A percentile compares a stretch with the other conserved stretches of the same genome.
These are phyloP conservation scores for Solioccasus polychromus DNA, from an alignment of 768 basidiomycete species.

Conservation along the genomic window DNA sequence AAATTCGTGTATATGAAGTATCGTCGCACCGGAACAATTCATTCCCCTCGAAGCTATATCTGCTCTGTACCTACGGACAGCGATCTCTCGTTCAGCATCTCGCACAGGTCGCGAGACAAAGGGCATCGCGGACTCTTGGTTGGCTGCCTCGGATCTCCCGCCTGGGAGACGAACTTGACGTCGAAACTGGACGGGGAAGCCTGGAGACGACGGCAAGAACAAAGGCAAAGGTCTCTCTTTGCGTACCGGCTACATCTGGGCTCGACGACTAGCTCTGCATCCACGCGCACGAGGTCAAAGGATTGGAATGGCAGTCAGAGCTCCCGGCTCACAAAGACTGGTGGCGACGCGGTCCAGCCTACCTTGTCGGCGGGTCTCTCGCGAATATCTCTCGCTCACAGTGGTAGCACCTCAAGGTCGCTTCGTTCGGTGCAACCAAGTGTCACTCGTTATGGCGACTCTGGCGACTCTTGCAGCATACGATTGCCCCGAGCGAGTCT, in stretches of 20 bases:
- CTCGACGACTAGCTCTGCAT: slow-evolving; percentile 8
- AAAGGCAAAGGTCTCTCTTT: slow-evolving; percentile 2
- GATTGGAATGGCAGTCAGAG: background rate
- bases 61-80: background rate
- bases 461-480: slow-evolving; percentile 2
- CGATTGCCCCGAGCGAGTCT: background rate
- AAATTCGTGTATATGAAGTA: slow-evolving; percentile 29
- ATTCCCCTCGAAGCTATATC: slow-evolving; percentile 4
- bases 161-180: slow-evolving; percentile 27
- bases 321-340: slow-evolving; percentile 7
- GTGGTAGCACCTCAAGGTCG: background rate
- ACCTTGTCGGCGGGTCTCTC: background rate
- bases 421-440: background rate
- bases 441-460: slow-evolving; percentile 1
- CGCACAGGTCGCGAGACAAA: slow-evolving; percentile 6
- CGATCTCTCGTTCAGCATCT: slow-evolving; percentile 1
- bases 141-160: slow-evolving; percentile 31
- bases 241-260: slow-evolving; percentile 5
- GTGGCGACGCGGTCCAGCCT: slow-evolving; percentile 2
- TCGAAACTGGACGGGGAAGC: slow-evolving; percentile 10
- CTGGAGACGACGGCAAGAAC: slow-evolving; percentile 12
- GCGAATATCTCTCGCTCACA: background rate
- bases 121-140: slow-evolving; percentile 18
- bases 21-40: slow-evolving; percentile 28
- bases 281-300: background rate